Percentiles rank a stretch among this genome's conserved stretches.
phyloP scores from a whole-genome alignment of 2,329 filamentous ascomycete species.

The Aspergillus nomiae region DNA sequence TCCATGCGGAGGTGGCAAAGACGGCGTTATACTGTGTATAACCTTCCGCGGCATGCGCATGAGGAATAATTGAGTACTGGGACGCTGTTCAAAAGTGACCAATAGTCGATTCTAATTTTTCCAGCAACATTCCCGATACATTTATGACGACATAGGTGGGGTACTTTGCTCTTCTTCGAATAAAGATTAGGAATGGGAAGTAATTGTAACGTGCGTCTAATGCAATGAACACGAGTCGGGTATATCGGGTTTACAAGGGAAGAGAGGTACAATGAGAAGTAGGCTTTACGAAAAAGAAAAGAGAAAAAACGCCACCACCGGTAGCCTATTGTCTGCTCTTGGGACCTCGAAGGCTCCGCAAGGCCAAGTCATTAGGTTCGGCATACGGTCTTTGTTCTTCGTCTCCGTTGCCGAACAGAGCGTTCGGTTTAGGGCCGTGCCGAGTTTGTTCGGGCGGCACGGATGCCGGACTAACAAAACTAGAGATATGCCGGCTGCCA shows the following conservation, averaged over 20 bases:
- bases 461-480: slow-evolving; percentile 50
- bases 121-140: background rate
- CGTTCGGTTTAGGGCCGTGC: slow-evolving; percentile 33
- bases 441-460: slow-evolving; percentile 47
- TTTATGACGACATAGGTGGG: slow-evolving; percentile 2
- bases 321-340: slow-evolving; percentile 17
- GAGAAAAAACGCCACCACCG: background rate
- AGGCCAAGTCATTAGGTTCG: slow-evolving; percentile 42
- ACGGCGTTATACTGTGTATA: background rate
- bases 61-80: background rate
- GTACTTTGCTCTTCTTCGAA: background rate
- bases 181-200: no score
- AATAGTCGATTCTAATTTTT: background rate
- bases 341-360: slow-evolving; percentile 40
- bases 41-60: background rate
- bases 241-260: slow-evolving; percentile 7
- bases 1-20: slow-evolving; percentile 1
- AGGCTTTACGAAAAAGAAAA: background rate
- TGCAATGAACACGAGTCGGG: slow-evolving; percentile 5
- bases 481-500: slow-evolving; percentile 45
- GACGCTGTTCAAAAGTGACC: background rate
- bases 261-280: background rate
- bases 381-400: slow-evolving; percentile 30
- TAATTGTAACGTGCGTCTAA: background rate
- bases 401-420: slow-evolving; percentile 37